Conservation (phyloP, 305 asterid genomes). For the Petunia hybrid region DNA sequence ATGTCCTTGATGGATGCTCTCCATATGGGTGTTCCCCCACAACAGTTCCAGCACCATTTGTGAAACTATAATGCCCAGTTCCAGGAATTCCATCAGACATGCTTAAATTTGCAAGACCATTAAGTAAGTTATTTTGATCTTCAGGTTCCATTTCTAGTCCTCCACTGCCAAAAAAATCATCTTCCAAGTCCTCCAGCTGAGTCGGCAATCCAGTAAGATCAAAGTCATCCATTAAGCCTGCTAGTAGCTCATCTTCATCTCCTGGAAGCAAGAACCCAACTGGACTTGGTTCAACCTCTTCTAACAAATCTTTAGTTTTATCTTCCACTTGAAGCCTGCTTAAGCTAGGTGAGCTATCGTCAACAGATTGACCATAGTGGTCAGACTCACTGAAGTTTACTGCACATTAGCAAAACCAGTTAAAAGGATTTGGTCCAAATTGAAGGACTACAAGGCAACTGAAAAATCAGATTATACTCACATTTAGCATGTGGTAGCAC, state of each 20-base stretch:
- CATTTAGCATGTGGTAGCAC: slow-evolving; percentile 67
- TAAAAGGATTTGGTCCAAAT: slow-evolving; percentile 18
- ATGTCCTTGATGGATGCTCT: slow-evolving; percentile 98
- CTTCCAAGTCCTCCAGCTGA: slow-evolving; percentile 93
- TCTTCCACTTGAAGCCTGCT: slow-evolving; percentile 50
- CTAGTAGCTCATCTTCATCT: slow-evolving; percentile 89
- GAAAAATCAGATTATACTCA: slow-evolving; percentile 43
- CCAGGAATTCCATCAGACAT: slow-evolving; percentile 55
- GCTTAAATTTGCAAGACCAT: slow-evolving; percentile 60
- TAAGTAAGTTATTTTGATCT: slow-evolving; percentile 51
- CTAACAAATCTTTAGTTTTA: slow-evolving; percentile 61
- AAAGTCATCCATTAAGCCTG: slow-evolving; percentile 88
- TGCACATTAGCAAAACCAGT: slow-evolving; percentile 45
- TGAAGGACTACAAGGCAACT: neutral
- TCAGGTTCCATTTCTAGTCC: slow-evolving; percentile 84
- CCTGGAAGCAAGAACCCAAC: slow-evolving; percentile 77
- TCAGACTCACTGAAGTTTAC: slow-evolving; percentile 63
- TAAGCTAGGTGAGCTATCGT: slow-evolving; percentile 65
- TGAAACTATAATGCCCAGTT: slow-evolving; percentile 49
- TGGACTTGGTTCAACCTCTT: slow-evolving; percentile 55
- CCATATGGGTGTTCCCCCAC: slow-evolving; percentile 96
- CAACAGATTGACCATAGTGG: slow-evolving; percentile 51
- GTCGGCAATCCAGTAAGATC: slow-evolving; percentile 87
- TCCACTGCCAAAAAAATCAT: slow-evolving; percentile 90
- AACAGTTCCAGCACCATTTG: slow-evolving; percentile 69